A percentile compares a stretch with the other conserved stretches of the same genome.
phyloP scores from a whole-genome alignment of 2,329 filamentous ascomycete genomes.

The Moelleriella libera region DNA sequence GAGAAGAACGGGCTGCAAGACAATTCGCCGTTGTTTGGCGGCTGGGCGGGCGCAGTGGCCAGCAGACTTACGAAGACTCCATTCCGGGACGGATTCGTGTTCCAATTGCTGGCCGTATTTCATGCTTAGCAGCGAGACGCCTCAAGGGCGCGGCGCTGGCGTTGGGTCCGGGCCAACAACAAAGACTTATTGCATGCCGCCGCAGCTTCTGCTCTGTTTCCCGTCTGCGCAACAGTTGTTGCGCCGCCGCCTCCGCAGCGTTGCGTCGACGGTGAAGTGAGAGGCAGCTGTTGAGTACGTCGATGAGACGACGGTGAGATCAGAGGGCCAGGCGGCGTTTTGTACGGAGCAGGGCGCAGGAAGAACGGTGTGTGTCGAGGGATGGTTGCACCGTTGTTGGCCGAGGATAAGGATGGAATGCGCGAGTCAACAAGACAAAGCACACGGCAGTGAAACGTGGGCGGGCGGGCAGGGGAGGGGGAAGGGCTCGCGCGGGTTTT shows the following conservation, averaged over 20 bases:
- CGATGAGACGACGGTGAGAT: no score
- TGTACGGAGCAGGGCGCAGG: background rate
- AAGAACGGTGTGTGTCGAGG: background rate
- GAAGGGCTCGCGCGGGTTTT: background rate
- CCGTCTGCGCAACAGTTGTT: no score
- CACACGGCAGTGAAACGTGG: background rate
- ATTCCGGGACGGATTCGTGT: conserved; percentile 66
- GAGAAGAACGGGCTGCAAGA: background rate
- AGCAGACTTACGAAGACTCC: conserved; percentile 51
- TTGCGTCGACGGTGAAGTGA: no score
- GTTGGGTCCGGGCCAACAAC: no score
- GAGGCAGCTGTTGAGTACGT: no score
- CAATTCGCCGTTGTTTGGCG: background rate
- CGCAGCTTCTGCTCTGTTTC: no score
- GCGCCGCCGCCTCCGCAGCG: no score
- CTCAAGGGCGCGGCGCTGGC: background rate
- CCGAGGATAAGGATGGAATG: background rate
- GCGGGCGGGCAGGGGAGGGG: background rate
- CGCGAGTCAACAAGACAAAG: background rate
- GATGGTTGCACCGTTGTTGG: background rate
- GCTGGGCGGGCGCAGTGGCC: background rate
- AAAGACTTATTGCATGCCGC: no score
- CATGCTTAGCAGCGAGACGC: conserved; percentile 12
- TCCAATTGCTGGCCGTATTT: conserved; percentile 43
- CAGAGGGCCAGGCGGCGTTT: background rate